Base-by-base conservation (phyloP, 192 early-diverging fungal genomes). In the Haplosporangium gracile region DNA sequence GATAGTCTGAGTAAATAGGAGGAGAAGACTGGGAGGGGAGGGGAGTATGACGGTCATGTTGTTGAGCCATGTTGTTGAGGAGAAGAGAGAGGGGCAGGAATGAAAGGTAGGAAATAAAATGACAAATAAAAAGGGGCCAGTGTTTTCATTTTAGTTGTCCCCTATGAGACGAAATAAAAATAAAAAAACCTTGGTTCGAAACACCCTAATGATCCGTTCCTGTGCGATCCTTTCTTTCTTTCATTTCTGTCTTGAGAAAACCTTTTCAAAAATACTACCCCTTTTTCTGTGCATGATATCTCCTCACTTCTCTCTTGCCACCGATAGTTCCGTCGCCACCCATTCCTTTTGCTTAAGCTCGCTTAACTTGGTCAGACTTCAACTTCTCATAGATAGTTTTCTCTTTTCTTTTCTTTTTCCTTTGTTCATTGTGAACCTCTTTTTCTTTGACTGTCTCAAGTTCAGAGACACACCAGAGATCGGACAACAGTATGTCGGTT, bases 391-490 rank as follows among this genome's bases (percentile, higher is more conserved):
- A 55, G 53, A 1, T 24, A 7, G 6, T 20, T 24, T 5, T 55
- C 4, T 24, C 24, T 55, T 20, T 60, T 60, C 1, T 60, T 60
- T 1, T n/a, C n/a, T 24, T 26, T 57, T 57, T 57, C n/a, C 24
- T 9, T 8, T 26, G n/a, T 57, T n/a, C 55, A 9, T 26, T 57
- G 9, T 7, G 24, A 65, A 26, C 55, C 26, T 29, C 13, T 29
- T 13, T 11, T 63, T 65, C 32, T 63, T 65, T 32, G 60, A 2
- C 29, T 65, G 60, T 65, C 26, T 65, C 60, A 65, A 65, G 60
- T 65, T n/a, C n/a, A 65, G 26, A 65, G 60, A 65, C 60, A 65
- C 16, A 26, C 55, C 60, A 65, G 29, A 65, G 29, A 65, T 65
- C 13, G 11, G n/a, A 18, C 60, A 29, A 65, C 60, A 10, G 60